Evolutionary conservation across 371 early-diverging fungal genomes (phyloP), one percentile per base, ranked within the genome.

Genomic region (Polyrhizophydium stewartii): DNA sequence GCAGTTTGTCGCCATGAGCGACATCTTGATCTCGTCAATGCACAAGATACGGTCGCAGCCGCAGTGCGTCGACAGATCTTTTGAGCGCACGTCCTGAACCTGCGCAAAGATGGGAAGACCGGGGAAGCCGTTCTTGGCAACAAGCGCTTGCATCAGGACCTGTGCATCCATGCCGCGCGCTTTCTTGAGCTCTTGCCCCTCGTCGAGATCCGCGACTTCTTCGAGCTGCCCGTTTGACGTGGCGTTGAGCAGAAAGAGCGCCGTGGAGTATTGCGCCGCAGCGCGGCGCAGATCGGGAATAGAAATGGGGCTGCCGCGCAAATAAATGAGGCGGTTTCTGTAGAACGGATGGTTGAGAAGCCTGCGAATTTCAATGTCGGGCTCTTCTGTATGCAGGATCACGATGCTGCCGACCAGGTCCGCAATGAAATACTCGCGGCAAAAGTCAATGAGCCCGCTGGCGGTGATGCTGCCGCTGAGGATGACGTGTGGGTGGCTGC

Each of bases 281-380:
- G 69, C 66, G 2, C 79, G 53, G 24, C 60, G 56, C 33, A 79
- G 62, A 68, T 79, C 79, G 22, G 55, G 24, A 24, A 63, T 38
- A n/a, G 43, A 61, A 24, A 79, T 53, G 19, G 70, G 61, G n/a
- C 62, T 61, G 13, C 79, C 79, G 50, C 56, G 45, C 17, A 79
- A 64, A 59, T 73, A 79, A 16, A 43, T 16, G 22, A 79, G 43
- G 1, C 75, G 67, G 30, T 63, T 60, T 7, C 74, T 55, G 56
- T 79, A 79, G 47, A 64, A 71, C 19, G 79, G 79, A 59, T 79
- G 76, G 32, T 72, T 58, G 21, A 79, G 63, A 31, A 79, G 64
- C 40, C 62, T 56, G 25, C 70, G 59, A 16, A 71, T 63, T 2
- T 66, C 67, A 13, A 79, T 21, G 32, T 24, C 57, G 3, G 79